Base-by-base conservation (phyloP, 768 basidiomycete species). In the Trametes meyenii region DNA sequence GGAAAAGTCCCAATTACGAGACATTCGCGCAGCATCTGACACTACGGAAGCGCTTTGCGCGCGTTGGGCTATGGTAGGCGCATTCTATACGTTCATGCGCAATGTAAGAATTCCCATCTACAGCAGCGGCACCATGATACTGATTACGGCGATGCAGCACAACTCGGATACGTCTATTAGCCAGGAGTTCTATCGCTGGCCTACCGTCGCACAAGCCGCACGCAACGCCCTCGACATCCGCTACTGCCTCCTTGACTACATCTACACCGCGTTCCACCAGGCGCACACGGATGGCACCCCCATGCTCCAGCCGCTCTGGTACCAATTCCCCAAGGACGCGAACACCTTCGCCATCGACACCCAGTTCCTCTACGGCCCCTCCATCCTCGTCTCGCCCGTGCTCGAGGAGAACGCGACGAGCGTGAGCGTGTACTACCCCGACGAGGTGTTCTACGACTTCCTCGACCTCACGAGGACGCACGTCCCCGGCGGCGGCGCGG, bases 71-170 rank as follows among this genome's bases (percentile, higher is more conserved):
- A 87, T 80, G 77, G 77, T 92, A 2, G 87, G 88, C 1, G 89
- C 87, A 0, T 92, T 91, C 73, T 85, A 86, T 71, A 89, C 90
- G 0, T 92, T 92, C 78, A 89, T 86, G 85, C 78, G 90, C 10
- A 89, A 92, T 68, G 86, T 87, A 58, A 71, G 84, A 72, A 26
- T 6, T 14, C 39, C 44, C 39, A 33, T 2, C 12, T n/a, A n/a
- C 17, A 26, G 26, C 3, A 10, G 43, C 21, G 14, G 7, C 53
- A 12, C 17, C 40, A 23, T 8, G 19, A 3, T 14, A 14, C 19
- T 59, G 23, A 29, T 36, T 13, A 42, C 23, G 11, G 23, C 14
- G 14, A 38, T 12, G 8, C 33, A 86, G 84, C 85, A 88, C 67
- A 87, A 88, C 58, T 62, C 62, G 1, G 82, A 85, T 64, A 78